Conservation (phyloP, 2,329 filamentous ascomycete species). For the Arthrinium phaeospermum region DNA sequence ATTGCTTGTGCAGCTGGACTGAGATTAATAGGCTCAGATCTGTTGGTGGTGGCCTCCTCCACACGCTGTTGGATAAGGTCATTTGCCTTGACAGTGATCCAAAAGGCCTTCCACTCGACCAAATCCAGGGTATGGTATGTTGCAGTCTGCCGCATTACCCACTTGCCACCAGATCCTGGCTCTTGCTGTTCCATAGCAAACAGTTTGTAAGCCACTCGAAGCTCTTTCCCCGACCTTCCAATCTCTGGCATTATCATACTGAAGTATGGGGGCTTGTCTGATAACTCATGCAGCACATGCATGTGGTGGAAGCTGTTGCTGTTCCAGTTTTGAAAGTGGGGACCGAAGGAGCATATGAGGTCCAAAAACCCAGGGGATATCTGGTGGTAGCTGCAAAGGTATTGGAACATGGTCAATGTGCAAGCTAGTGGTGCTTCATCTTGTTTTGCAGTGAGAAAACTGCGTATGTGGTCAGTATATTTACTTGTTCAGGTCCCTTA, state of each 20-base stretch:
- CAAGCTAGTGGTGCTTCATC: neutral
- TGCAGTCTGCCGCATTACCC: slow-evolving; percentile 2
- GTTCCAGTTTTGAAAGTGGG: neutral
- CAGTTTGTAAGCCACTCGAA: neutral
- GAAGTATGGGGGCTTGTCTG: neutral
- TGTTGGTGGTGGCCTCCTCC: neutral
- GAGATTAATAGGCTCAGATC: too few species aligned
- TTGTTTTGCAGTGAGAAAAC: neutral
- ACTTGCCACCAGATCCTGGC: neutral
- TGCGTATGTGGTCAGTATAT: too few species aligned
- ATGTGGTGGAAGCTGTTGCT: neutral
- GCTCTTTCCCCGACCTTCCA: neutral
- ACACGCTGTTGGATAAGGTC: slow-evolving; percentile 22
- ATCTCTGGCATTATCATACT: neutral
- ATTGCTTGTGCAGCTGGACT: neutral
- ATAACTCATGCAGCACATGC: neutral
- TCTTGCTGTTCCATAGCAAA: neutral
- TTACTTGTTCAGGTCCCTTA: too few species aligned
- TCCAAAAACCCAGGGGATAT: neutral
- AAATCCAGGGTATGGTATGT: slow-evolving; percentile 45
- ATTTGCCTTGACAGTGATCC: slow-evolving; percentile 47
- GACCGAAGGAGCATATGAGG: neutral
- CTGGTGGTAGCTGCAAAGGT: neutral
- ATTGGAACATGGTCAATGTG: neutral
- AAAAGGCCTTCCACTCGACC: slow-evolving; percentile 37